Base-by-base conservation (phyloP, 805 yeast species). In the Metschnikowia reukaufii region DNA sequence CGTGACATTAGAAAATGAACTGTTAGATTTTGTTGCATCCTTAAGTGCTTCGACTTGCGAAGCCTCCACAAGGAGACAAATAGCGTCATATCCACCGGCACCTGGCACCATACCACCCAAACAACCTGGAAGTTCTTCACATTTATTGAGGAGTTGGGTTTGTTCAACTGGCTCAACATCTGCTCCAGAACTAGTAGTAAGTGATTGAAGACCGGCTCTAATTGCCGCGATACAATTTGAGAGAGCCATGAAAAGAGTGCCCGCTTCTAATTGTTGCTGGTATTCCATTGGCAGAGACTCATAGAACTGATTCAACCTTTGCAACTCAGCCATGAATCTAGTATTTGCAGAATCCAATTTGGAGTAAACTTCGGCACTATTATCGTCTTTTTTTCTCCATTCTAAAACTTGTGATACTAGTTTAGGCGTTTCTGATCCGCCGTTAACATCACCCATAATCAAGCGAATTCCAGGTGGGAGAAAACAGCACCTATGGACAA, bases 71-170 rank as follows among this genome's bases (percentile, higher is more conserved):
- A 94, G 65, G 21, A 92, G 59, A 46, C 95, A 79, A 16, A 94
- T 79, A 0, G 99, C 99, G 70, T 94, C 99, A 61, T 83, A 86
- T 0, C 99, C 99, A 21, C 99, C 99, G 0, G 99, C 99, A 2
- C 99, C 99, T 0, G 99, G 99, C 3, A 94, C 96, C 29, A 94
- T 91, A n/a, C 96, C 97, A 0, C 96, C 96, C 16, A 92, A 56
- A 25, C 89, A 94, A 13, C 99, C 99, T 0, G 70, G 71, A 17
- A 88, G 60, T n/a, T 27, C 23, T 6, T 64, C 54, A 34, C 74
- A 63, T 15, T 70, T 63, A 59, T 92, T 81, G 6, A 94, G 67
- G 5, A 94, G 70, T 1, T 55, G 49, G 0, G 96, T 87, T 65
- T 94, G 99, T 17, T 75, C 70, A 1, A 61, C 65, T 0, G 99